phyloP scores from a whole-genome alignment of 345 rosid genomes.

The Eucalyptus coolabah region DNA sequence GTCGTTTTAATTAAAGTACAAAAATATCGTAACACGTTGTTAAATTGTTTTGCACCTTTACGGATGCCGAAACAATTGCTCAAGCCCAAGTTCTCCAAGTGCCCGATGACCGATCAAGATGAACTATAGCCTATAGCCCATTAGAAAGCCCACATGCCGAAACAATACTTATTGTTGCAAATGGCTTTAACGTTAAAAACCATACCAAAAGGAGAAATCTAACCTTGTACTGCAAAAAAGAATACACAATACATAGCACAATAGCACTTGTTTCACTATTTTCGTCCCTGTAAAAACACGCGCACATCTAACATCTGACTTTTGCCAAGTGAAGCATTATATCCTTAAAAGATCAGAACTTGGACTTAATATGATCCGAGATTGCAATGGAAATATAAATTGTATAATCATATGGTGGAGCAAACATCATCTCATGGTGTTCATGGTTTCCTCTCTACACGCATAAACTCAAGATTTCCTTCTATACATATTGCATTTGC shows the following conservation, averaged over 20 bases:
- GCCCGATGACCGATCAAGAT: background rate
- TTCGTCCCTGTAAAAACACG: background rate
- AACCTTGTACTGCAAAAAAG: background rate
- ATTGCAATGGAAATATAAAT: rapidly evolving
- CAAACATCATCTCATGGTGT: background rate
- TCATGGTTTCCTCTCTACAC: background rate
- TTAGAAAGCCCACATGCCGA: background rate
- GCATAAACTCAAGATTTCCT: background rate
- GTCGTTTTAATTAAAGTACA: background rate
- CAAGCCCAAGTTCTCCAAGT: background rate
- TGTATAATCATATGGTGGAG: background rate
- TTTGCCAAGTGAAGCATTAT: rapidly evolving
- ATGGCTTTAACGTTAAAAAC: background rate
- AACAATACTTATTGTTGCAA: background rate
- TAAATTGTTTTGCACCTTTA: background rate
- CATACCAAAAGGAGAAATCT: background rate
- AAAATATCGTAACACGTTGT: background rate
- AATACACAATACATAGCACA: background rate
- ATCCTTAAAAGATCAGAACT: rapidly evolving
- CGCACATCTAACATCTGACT: background rate
- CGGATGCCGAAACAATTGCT: background rate
- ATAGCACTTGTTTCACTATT: background rate
- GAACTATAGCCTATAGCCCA: background rate
- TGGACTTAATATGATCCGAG: rapidly evolving
- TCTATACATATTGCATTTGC: background rate